Base-by-base conservation (phyloP, 1,284 basidiomycete genomes). In the Moesziomyces antarcticus region DNA sequence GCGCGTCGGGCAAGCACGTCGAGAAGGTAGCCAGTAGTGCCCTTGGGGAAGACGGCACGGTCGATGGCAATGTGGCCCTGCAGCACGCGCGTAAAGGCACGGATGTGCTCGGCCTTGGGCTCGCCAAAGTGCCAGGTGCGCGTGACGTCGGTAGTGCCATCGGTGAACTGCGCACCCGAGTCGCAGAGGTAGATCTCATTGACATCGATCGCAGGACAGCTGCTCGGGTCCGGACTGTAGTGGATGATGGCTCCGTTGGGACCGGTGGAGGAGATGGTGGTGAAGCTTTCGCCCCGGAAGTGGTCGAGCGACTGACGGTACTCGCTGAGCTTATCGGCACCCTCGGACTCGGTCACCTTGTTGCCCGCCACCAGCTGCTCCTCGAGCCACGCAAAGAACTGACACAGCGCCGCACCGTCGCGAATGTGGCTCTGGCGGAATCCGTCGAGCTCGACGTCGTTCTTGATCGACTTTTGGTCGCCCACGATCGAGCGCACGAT, bases 21-120 rank as follows among this genome's bases (percentile, higher is more conserved):
- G 70, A 94, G 91, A 68, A 44, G 89, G 45, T 81, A 82, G 1
- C 92, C 94, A 25, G 93, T 93, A 0, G 94, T 97, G 20, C 93
- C 93, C 51, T 87, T 88, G 0, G 96, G 96, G 85, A 97, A 94
- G 8, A 97, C 84, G 11, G 90, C 90, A 0, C 89, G 89, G 84
- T 97, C 96, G 50, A 97, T 91, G 1, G 92, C 90, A 67, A 99
- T 97, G 82, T 98, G 93, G 0, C 96, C 96, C 86, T 99, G 95
- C 49, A 99, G 86, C 1, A 99, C 97, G 18, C 94, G 88, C 0
- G 96, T 98, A 79, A 94, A 97, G 0, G 93, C 91, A 0, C 92
- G 89, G 73, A 90, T 92, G 85, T 97, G 92, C 77, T 93, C 91
- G 0, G 87, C 87, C 1, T 89, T 90, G 0, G 96, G 94, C 1